A percentile compares a stretch with the other conserved stretches of the same genome.
phyloP scores from a whole-genome alignment of 2,329 filamentous ascomycete species.

The Monosporascus sp. region DNA sequence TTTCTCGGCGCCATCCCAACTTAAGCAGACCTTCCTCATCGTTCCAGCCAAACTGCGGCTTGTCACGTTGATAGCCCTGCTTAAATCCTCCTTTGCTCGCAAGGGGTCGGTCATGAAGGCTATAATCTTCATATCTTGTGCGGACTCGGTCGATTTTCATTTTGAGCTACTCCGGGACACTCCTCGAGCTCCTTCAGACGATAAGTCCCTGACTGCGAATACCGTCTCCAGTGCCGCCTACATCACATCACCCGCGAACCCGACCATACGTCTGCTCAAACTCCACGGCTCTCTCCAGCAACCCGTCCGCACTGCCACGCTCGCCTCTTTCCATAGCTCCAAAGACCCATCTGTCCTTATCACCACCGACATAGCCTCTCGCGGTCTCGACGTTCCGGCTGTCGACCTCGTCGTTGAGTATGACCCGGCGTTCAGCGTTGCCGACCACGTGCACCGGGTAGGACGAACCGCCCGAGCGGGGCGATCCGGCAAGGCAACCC shows the following conservation, averaged over 20 bases:
- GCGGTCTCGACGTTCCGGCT: constrained; percentile 90
- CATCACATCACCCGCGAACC: constrained; percentile 70
- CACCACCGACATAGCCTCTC: constrained; percentile 92
- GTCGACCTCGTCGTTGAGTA: constrained; percentile 95
- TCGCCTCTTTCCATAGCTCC: constrained; percentile 71
- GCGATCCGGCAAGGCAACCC: constrained; percentile 75
- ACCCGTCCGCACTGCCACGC: constrained; percentile 77
- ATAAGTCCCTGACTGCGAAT: constrained; percentile 37
- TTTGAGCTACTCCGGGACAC: constrained; percentile 68
- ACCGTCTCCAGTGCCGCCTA: constrained; percentile 67
- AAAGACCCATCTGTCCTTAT: constrained; percentile 76
- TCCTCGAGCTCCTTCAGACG: constrained; percentile 14
- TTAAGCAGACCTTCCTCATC: constrained; percentile 87
- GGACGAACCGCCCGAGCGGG: constrained; percentile 93
- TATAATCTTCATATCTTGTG: constrained; percentile 94
- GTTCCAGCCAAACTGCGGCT: constrained; percentile 85
- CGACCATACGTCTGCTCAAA: constrained; percentile 68
- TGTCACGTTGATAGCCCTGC: constrained; percentile 76
- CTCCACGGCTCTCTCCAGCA: constrained; percentile 92
- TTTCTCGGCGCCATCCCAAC: constrained; percentile 82
- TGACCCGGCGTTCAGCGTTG: constrained; percentile 87
- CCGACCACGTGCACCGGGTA: constrained; percentile 91
- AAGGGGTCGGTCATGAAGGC: constrained; percentile 93
- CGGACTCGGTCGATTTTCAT: constrained; percentile 95
- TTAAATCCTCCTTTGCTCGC: constrained; percentile 83